These are phyloP conservation scores for Oryza glaberrima DNA, from an alignment of 176 grass and related monocot species.

Conservation along the genomic window DNA sequence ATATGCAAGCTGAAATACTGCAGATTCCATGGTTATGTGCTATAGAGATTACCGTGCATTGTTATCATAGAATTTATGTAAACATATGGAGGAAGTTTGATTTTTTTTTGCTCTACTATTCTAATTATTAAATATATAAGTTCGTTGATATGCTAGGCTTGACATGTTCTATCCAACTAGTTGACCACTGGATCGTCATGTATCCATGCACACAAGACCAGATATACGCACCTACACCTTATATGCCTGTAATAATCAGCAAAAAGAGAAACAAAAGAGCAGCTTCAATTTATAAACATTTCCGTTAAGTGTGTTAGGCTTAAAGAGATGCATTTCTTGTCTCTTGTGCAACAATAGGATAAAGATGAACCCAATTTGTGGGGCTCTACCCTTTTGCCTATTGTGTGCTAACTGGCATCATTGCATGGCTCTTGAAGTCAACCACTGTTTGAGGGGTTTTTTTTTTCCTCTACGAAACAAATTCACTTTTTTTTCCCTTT, in stretches of 20 bases:
- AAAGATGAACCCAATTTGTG: constrained; percentile 31
- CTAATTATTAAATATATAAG: not conserved
- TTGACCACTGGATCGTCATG: not conserved
- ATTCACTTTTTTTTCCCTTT: not conserved
- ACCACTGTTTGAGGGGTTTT: not conserved
- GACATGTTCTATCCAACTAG: not conserved
- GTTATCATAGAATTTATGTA: not conserved
- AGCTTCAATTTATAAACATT: constrained; percentile 23
- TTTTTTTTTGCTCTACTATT: not conserved
- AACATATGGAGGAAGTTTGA: not conserved
- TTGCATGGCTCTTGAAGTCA: constrained; percentile 40
- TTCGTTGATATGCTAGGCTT: not conserved
- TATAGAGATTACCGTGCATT: not conserved
- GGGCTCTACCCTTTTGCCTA: constrained; percentile 27
- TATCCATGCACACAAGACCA: not conserved
- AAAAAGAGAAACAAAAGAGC: constrained; percentile 12
- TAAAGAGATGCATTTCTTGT: constrained; percentile 38
- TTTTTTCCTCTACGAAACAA: not conserved
- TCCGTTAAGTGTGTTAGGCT: constrained; percentile 35
- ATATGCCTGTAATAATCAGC: constrained; percentile 5
- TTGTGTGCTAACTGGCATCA: constrained; percentile 41
- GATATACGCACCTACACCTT: not conserved
- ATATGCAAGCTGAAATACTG: not conserved
- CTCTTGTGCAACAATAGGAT: constrained; percentile 28
- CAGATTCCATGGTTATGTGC: not conserved